Percentiles rank a stretch among this genome's conserved stretches.
Evolutionary conservation across 495 filamentous ascomycete genomes (phyloP).

Genomic region (Xylaria nigripes): DNA sequence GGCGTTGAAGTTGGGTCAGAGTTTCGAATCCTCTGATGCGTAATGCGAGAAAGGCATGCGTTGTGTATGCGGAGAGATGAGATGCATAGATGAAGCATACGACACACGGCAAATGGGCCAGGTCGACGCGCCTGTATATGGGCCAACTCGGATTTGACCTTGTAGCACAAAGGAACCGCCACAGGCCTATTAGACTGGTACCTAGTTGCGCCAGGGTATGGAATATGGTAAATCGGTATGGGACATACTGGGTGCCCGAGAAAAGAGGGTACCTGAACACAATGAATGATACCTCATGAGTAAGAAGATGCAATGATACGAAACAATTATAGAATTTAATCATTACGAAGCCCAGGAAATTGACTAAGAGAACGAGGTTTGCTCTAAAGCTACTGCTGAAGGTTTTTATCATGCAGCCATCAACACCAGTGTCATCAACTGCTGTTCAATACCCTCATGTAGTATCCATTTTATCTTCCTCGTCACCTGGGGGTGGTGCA

Average conservation of each 20-base stretch:
- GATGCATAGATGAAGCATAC: neutral
- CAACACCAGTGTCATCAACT: neutral
- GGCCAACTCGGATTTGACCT: neutral
- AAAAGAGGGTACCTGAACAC: neutral
- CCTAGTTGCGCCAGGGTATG: too few species aligned
- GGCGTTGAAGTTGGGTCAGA: conserved; percentile 34
- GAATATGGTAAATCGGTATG: neutral
- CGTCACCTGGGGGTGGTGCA: conserved; percentile 34
- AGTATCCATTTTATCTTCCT: conserved; percentile 61
- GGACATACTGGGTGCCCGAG: neutral
- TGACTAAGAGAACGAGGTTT: neutral
- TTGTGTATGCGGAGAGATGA: neutral
- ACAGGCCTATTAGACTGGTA: neutral
- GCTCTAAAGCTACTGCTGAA: conserved; percentile 5
- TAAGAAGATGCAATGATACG: neutral
- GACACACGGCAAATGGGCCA: too few species aligned
- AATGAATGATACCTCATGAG: conserved; percentile 6
- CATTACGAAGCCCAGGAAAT: neutral
- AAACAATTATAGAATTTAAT: neutral
- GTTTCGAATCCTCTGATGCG: conserved; percentile 28
- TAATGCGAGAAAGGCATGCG: neutral
- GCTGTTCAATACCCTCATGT: conserved; percentile 26
- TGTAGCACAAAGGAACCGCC: neutral
- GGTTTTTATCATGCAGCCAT: conserved; percentile 4
- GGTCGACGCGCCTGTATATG: neutral